Evolutionary conservation across 2,329 filamentous ascomycete species (phyloP), one percentile per base, ranked within the genome.

Genomic region (Aureobasidium pullulans): DNA sequence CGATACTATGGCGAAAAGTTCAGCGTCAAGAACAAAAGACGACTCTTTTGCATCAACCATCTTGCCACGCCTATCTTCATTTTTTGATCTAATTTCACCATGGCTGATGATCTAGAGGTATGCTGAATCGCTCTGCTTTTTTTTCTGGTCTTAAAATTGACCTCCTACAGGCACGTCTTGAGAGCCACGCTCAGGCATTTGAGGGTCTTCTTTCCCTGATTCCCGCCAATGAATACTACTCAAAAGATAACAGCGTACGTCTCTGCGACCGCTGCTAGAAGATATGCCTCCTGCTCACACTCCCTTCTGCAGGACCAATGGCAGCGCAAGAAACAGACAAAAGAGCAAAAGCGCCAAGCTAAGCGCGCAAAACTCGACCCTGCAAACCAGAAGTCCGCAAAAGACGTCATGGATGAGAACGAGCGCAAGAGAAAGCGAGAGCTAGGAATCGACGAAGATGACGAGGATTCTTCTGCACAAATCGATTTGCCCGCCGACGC

Each of bases 241-340:
- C 69, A 60, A 68, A 92, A 72, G 90, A 96, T 71, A 88, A 82
- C 63, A 90, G 82, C 74, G 89, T 93, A 86, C 68, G 88, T 85
- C 59, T 59, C 65, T 60, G 32, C 13, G 44, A 46, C 31, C 29
- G 57, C 63, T 68, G 57, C 66, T 62, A 43, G 16, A 23, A 23
- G 23, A 23, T 34, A 9, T 19, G 8, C 8, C 10, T 19, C 29
- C 40, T 19, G 19, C 52, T 40, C 59, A 62, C 67, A 59, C 64
- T 63, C 53, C 61, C 39, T 62, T 39, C 19, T 23, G 63, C 69
- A 96, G 90, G 88, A 94, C 68, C 90, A 96, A 86, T 96, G 91
- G 90, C 85, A 86, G 72, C 87, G 87, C 70, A 96, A 94, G 77
- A 97, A 97, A 79, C 92, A 97, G 76, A 93, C 90, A 53, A 96